Evolutionary conservation across 2,329 filamentous ascomycete species (phyloP).

Genomic region (Diplocarpon mali): DNA sequence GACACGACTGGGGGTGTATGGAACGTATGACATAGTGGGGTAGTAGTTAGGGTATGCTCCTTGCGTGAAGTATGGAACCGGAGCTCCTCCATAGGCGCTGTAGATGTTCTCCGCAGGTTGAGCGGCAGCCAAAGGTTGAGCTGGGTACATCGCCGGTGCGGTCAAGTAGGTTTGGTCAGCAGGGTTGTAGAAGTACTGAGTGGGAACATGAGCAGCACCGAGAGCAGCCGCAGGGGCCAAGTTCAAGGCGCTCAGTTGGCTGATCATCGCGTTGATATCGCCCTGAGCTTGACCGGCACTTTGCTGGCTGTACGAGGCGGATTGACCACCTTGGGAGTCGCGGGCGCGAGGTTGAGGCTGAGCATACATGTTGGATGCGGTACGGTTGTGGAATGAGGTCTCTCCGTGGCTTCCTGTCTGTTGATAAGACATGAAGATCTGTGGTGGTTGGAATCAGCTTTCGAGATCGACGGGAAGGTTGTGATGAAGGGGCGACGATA

Average conservation of each 20-base stretch:
- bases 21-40: slow-evolving; percentile 24
- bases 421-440: slow-evolving; percentile 28
- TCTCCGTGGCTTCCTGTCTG: slow-evolving; percentile 23
- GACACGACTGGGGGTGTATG: slow-evolving; percentile 23
- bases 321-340: slow-evolving; percentile 21
- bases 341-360: slow-evolving; percentile 22
- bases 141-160: slow-evolving; percentile 24
- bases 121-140: slow-evolving; percentile 21
- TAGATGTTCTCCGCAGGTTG: slow-evolving; percentile 24
- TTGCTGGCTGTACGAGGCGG: slow-evolving; percentile 16
- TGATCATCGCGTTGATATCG: slow-evolving; percentile 23
- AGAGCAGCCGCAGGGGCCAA: slow-evolving; percentile 26
- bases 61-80: slow-evolving; percentile 25
- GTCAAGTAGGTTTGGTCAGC: slow-evolving; percentile 18
- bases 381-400: slow-evolving; percentile 19
- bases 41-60: slow-evolving; percentile 26
- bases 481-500: background rate
- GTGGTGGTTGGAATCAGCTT: slow-evolving; percentile 8
- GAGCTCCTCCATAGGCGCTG: slow-evolving; percentile 20
- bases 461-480: slow-evolving; percentile 2
- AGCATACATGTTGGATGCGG: slow-evolving; percentile 24
- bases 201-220: slow-evolving; percentile 23
- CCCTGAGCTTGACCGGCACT: slow-evolving; percentile 12
- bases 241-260: slow-evolving; percentile 25
- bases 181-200: slow-evolving; percentile 25